A percentile compares a stretch with the other conserved stretches of the same genome.
Conservation (phyloP, 129 eudicot genomes). For the Ambrosia artemisiifolia region DNA sequence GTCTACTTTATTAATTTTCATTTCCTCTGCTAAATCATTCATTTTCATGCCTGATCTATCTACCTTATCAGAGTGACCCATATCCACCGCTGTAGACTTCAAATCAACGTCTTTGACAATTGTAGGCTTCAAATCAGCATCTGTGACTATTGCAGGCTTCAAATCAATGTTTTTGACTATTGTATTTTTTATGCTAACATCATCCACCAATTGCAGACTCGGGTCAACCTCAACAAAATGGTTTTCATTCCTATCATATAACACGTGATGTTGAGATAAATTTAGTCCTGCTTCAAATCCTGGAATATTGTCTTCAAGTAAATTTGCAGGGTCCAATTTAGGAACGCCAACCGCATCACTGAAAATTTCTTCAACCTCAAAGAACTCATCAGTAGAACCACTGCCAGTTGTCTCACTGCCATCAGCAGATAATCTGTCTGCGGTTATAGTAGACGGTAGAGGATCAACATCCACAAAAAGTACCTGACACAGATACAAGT, state of each 20-base stretch:
- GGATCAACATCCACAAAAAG: slow-evolving; percentile 86
- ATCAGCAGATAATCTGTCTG: slow-evolving; percentile 46
- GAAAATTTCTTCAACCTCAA: slow-evolving; percentile 88
- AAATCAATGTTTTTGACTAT: not conserved
- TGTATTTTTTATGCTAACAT: not conserved
- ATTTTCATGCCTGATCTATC: slow-evolving; percentile 11
- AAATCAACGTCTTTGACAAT: slow-evolving; percentile 15
- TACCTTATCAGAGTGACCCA: not conserved
- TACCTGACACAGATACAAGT: slow-evolving; percentile 62
- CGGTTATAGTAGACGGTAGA: slow-evolving; percentile 57
- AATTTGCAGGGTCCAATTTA: slow-evolving; percentile 40
- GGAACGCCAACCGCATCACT: slow-evolving; percentile 49
- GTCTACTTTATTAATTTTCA: slow-evolving; percentile 16
- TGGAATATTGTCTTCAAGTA: slow-evolving; percentile 22
- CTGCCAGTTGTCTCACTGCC: slow-evolving; percentile 49
- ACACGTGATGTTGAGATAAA: slow-evolving; percentile 52
- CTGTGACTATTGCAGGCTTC: not conserved
- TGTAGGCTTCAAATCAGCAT: slow-evolving; percentile 14
- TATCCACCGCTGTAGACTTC: slow-evolving; percentile 48
- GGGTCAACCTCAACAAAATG: slow-evolving; percentile 22
- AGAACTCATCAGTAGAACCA: slow-evolving; percentile 80
- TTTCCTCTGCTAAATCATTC: slow-evolving; percentile 33
- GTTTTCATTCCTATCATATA: slow-evolving; percentile 38
- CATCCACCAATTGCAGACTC: slow-evolving; percentile 19
- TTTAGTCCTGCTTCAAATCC: slow-evolving; percentile 42